Evolutionary conservation across 1,139 yeast genomes (phyloP).

Genomic region (Protomyces arabidopsidicola): DNA sequence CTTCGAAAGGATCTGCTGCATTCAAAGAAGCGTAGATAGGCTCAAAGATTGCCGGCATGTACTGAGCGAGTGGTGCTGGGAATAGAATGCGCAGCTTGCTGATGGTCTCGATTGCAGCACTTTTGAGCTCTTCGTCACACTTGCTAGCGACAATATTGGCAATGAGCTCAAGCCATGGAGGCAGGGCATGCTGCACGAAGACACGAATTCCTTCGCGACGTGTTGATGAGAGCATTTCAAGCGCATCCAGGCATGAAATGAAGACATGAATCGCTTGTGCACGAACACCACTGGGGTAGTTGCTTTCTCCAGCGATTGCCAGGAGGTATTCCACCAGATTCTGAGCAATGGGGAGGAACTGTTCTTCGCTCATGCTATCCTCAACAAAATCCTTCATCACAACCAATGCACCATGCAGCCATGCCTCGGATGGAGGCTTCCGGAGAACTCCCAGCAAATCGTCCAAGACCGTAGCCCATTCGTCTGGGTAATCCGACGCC

Average conservation of each 20-base stretch:
- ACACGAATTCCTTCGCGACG: conserved; percentile 27
- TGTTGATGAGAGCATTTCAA: conserved; percentile 30
- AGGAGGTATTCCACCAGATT: conserved; percentile 20
- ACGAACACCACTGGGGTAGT: conserved; percentile 1
- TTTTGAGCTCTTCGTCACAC: conserved; percentile 1
- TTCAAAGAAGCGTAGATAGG: conserved; percentile 17
- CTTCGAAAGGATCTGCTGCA: conserved; percentile 8
- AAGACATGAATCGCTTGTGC: conserved; percentile 27
- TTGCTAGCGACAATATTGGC: neutral
- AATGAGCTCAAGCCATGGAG: conserved; percentile 31
- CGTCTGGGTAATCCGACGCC: conserved; percentile 30
- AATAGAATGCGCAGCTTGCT: conserved; percentile 19
- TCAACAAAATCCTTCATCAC: conserved; percentile 30
- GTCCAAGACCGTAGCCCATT: conserved; percentile 30
- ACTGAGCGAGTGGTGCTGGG: conserved; percentile 23
- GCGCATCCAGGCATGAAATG: conserved; percentile 29
- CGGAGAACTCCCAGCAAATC: conserved; percentile 18
- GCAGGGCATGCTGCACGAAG: conserved; percentile 25
- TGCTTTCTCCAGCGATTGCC: conserved; percentile 3
- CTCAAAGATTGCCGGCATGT: conserved; percentile 17
- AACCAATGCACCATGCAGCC: conserved; percentile 27
- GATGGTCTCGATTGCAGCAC: conserved; percentile 16
- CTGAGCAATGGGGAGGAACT: conserved; percentile 29
- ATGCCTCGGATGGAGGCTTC: conserved; percentile 6
- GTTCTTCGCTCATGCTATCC: conserved; percentile 29